Evolutionary conservation across 2,329 filamentous ascomycete genomes (phyloP).

Genomic region (Diaporthe ilicicola): DNA sequence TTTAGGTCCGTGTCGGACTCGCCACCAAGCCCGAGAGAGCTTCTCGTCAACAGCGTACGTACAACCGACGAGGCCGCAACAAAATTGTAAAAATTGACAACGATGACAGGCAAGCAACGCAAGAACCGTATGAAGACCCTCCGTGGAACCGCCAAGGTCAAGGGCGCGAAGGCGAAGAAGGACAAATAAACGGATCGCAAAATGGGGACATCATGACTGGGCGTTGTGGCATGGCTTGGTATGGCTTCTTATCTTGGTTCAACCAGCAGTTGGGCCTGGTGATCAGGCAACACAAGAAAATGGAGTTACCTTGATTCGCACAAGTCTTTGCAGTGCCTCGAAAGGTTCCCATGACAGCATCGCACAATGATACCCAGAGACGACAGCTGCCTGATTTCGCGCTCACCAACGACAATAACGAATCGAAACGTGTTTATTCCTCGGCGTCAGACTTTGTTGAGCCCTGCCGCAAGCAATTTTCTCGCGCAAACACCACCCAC

Average conservation of each 20-base stretch:
- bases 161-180: slow-evolving; percentile 95
- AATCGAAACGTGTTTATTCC: background rate
- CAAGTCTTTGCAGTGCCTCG: background rate
- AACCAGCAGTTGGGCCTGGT: slow-evolving; percentile 16
- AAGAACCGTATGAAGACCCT: slow-evolving; percentile 99
- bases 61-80: slow-evolving; percentile 11
- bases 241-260: slow-evolving; percentile 26
- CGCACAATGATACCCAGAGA: slow-evolving; percentile 12
- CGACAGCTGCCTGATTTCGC: background rate
- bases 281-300: slow-evolving; percentile 24
- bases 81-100: slow-evolving; percentile 11
- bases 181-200: slow-evolving; percentile 74
- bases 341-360: background rate
- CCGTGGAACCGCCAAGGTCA: slow-evolving; percentile 97
- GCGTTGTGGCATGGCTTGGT: slow-evolving; percentile 17
- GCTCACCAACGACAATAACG: background rate
- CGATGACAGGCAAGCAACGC: slow-evolving; percentile 91
- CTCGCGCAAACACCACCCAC: background rate
- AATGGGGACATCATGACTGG: slow-evolving; percentile 22
- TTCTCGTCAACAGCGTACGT: slow-evolving; percentile 98
- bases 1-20: slow-evolving; percentile 81
- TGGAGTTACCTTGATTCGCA: slow-evolving; percentile 23
- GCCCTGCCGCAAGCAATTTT: background rate
- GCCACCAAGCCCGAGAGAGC: slow-evolving; percentile 97
- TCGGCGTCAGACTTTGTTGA: background rate